phyloP scores from a whole-genome alignment of 352 stramenopile genomes.

The Globisporangium alternatum region DNA sequence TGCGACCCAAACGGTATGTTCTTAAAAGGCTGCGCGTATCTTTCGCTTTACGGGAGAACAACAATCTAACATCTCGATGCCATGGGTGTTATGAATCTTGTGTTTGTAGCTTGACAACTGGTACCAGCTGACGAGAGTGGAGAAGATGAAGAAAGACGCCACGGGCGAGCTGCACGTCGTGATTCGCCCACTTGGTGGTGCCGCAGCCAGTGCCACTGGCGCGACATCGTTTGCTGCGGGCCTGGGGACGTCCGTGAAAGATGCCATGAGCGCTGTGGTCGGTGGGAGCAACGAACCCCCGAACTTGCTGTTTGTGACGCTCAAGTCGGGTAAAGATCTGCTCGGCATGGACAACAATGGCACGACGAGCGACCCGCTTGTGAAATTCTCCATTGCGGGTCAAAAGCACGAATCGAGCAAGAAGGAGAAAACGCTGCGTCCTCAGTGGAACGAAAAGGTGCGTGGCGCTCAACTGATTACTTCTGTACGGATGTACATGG shows the following conservation, averaged over 20 bases:
- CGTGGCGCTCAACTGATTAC: background rate
- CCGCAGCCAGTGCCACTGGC: background rate
- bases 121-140: constrained; percentile 58
- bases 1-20: constrained; percentile 25
- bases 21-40: background rate
- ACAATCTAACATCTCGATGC: background rate
- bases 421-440: constrained; percentile 68
- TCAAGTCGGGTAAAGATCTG: constrained; percentile 75
- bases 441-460: constrained; percentile 77
- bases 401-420: constrained; percentile 80
- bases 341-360: constrained; percentile 85
- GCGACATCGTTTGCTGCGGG: constrained; percentile 4
- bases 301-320: constrained; percentile 69
- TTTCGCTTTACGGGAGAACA: background rate
- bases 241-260: constrained; percentile 17
- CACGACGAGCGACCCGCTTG: constrained; percentile 84
- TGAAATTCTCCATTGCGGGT: constrained; percentile 69
- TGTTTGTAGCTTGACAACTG: constrained; percentile 53
- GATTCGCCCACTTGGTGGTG: constrained; percentile 26
- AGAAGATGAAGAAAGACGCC: constrained; percentile 76
- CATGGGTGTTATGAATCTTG: background rate
- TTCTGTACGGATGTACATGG: background rate
- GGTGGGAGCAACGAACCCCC: constrained; percentile 30
- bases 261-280: constrained; percentile 1
- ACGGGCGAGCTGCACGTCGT: constrained; percentile 56